Evolutionary conservation across 2,329 filamentous ascomycete species (phyloP).

Genomic region (Pseudogymnoascus sp.): DNA sequence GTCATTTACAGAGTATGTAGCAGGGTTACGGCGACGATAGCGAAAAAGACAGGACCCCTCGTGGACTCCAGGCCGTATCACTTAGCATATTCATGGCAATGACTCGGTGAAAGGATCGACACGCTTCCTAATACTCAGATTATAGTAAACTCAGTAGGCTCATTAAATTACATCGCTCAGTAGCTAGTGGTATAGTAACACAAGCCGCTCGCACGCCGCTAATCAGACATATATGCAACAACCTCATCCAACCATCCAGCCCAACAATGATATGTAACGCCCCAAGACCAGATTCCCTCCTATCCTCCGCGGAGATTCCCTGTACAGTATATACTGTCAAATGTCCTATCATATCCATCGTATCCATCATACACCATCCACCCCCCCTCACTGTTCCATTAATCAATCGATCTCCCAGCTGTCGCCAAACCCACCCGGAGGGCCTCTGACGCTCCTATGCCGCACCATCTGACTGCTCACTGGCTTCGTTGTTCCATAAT

Average conservation of each 20-base stretch:
- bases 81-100: not conserved
- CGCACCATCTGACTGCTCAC: not conserved
- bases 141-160: not conserved
- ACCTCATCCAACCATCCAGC: not conserved
- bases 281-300: not conserved
- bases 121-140: not conserved
- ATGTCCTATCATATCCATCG: not conserved
- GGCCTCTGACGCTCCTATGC: not conserved
- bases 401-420: conserved; percentile 1
- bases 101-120: not conserved
- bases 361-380: not conserved
- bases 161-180: not conserved
- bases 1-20: not conserved
- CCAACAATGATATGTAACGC: not conserved
- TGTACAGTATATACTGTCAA: not conserved
- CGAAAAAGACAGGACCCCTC: not conserved
- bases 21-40: not conserved
- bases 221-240: not conserved
- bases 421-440: not conserved
- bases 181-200: not conserved
- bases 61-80: not conserved
- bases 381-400: not conserved
- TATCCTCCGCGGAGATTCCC: not conserved
- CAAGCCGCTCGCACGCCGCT: not conserved
- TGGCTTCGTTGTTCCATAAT: not conserved